Conservation (phyloP, 345 rosid genomes). For the Eucalyptus camaldulensis region DNA sequence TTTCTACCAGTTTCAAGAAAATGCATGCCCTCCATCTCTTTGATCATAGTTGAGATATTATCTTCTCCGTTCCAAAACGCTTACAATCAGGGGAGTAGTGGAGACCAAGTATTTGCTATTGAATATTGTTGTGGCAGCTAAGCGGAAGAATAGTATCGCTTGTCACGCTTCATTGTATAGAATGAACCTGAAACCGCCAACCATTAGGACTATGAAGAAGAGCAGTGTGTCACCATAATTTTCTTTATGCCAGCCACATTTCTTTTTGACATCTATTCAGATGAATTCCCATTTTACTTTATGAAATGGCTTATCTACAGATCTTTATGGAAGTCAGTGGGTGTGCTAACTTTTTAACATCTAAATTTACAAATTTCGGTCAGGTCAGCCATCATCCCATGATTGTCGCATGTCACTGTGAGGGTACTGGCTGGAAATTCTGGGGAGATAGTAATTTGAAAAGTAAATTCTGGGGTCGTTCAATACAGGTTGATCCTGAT, state of each 20-base stretch:
- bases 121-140: background rate
- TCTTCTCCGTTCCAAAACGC: background rate
- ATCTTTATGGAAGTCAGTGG: background rate
- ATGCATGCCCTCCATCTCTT: background rate
- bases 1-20: background rate
- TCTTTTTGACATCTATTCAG: background rate
- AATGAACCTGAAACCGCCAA: background rate
- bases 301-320: background rate
- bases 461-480: constrained; percentile 99
- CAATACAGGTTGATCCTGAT: constrained; percentile 95
- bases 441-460: constrained; percentile 97
- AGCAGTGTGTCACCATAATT: background rate
- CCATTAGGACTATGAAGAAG: background rate
- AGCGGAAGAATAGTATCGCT: background rate
- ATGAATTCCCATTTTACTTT: background rate
- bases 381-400: constrained; percentile 99
- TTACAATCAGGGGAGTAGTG: background rate
- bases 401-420: constrained; percentile 96
- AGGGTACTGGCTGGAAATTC: constrained; percentile 98
- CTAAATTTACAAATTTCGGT: background rate
- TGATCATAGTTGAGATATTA: background rate
- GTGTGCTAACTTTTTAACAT: background rate
- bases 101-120: background rate
- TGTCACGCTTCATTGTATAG: background rate
- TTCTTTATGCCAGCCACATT: background rate